A percentile compares a stretch with the other conserved stretches of the same genome.
Evolutionary conservation across 768 basidiomycete genomes (phyloP).

Genomic region (Leucogyrophana mollusca): DNA sequence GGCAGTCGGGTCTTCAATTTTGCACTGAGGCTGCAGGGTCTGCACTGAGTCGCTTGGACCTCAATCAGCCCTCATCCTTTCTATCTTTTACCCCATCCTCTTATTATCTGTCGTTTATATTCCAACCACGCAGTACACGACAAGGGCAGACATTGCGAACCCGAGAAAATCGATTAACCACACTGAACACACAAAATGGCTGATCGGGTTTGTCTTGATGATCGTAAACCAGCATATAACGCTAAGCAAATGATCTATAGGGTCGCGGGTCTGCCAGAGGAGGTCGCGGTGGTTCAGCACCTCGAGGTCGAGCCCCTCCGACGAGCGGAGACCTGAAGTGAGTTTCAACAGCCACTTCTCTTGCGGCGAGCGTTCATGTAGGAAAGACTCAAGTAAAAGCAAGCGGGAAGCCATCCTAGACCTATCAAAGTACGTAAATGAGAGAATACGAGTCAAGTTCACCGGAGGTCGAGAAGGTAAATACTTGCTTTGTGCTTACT

Average conservation of each 20-base stretch:
- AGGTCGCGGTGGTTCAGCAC: constrained; percentile 37
- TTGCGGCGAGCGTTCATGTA: constrained; percentile 17
- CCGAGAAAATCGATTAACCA: background rate
- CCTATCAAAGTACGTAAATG: constrained; percentile 90
- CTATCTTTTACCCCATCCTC: constrained; percentile 9
- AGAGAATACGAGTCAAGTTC: constrained; percentile 93
- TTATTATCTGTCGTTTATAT: too few species aligned
- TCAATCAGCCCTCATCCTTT: constrained; percentile 9
- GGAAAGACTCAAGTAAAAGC: constrained; percentile 32
- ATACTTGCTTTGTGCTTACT: background rate
- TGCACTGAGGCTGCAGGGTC: background rate
- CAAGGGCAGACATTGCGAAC: too few species aligned
- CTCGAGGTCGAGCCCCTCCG: constrained; percentile 16
- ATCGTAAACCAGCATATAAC: constrained; percentile 2
- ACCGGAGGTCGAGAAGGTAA: constrained; percentile 96
- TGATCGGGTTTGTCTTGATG: constrained; percentile 26
- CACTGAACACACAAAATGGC: constrained; percentile 17
- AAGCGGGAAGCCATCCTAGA: constrained; percentile 95
- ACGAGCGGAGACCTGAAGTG: constrained; percentile 24
- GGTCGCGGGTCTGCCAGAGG: constrained; percentile 58
- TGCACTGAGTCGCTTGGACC: too few species aligned
- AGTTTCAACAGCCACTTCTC: constrained; percentile 9
- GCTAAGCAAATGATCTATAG: constrained; percentile 41
- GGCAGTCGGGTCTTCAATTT: constrained; percentile 36
- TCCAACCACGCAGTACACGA: too few species aligned